Evolutionary conservation across 192 early-diverging fungal genomes (phyloP).

Genomic region (Linnemannia schmuckeri): DNA sequence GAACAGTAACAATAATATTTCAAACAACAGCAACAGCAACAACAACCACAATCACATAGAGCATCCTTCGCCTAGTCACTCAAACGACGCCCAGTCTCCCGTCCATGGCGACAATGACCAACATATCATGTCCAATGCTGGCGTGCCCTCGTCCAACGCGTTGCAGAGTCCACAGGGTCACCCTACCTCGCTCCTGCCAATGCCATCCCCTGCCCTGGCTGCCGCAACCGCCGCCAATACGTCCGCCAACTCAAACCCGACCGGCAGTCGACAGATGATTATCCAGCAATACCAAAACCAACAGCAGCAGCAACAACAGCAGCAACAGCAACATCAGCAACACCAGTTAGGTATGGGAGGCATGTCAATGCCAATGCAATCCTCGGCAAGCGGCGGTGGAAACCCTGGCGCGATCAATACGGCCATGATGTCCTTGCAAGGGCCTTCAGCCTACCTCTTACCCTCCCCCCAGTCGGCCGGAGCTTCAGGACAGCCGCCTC

Average conservation of each 20-base stretch:
- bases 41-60: constrained; percentile 20
- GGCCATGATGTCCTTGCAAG: constrained; percentile 46
- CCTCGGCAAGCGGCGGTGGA: not conserved
- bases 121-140: constrained; percentile 19
- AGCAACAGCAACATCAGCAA: constrained; percentile 19
- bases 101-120: constrained; percentile 35
- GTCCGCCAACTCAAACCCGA: constrained; percentile 38
- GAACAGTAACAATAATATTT: constrained; percentile 10
- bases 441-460: constrained; percentile 31
- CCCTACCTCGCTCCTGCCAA: constrained; percentile 33
- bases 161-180: constrained; percentile 41
- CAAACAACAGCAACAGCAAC: constrained; percentile 4
- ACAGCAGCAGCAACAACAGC: constrained; percentile 41
- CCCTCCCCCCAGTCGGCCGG: constrained; percentile 33
- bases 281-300: constrained; percentile 46
- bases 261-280: constrained; percentile 43
- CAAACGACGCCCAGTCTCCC: constrained; percentile 45
- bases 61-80: constrained; percentile 30
- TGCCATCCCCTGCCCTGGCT: constrained; percentile 49
- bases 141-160: constrained; percentile 1
- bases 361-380: constrained; percentile 36
- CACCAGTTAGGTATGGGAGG: constrained; percentile 24
- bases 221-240: constrained; percentile 52
- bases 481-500: constrained; percentile 1
- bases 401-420: constrained; percentile 42